A percentile compares a stretch with the other conserved stretches of the same genome.
These are phyloP conservation scores for Xylaria digitata DNA, from an alignment of 2,329 filamentous ascomycete species.

Conservation along the genomic window DNA sequence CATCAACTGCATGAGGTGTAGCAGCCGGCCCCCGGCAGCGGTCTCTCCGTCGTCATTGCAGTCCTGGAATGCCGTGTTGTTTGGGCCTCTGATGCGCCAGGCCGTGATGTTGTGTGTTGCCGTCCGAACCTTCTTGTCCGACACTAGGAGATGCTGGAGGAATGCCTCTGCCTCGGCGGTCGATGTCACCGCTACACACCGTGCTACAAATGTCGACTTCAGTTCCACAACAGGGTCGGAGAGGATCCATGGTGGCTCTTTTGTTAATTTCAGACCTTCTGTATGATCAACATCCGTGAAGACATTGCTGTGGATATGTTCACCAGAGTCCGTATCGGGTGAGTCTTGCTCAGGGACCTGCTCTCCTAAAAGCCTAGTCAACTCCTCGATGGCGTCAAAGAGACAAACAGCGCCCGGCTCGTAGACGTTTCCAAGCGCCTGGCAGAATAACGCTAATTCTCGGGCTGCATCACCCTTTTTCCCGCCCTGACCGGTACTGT, in stretches of 20 bases:
- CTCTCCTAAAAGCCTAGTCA: conserved; percentile 59
- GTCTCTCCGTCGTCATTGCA: conserved; percentile 97
- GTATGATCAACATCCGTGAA: conserved; percentile 32
- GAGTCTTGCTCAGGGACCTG: conserved; percentile 45
- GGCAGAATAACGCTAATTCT: conserved; percentile 75
- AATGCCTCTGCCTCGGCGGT: conserved; percentile 77
- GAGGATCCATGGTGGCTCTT: conserved; percentile 73
- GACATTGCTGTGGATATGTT: conserved; percentile 25
- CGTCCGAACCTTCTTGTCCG: conserved; percentile 84
- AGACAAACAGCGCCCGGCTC: conserved; percentile 82
- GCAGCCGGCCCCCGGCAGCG: conserved; percentile 84
- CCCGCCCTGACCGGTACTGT: conserved; percentile 76
- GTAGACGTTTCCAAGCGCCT: conserved; percentile 75
- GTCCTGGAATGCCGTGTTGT: conserved; percentile 77
- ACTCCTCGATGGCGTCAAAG: conserved; percentile 88
- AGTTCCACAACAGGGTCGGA: conserved; percentile 81
- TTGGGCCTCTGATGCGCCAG: conserved; percentile 80
- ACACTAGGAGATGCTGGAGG: conserved; percentile 79
- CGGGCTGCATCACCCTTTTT: conserved; percentile 77
- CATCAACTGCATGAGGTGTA: conserved; percentile 95
- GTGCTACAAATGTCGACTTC: conserved; percentile 88
- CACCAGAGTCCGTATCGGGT: conserved; percentile 40
- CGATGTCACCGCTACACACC: conserved; percentile 75
- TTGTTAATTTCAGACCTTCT: conserved; percentile 37
- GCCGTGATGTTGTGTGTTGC: conserved; percentile 97